phyloP scores from a whole-genome alignment of 108 stramenopile genomes.

The Stephanodiscus minutulus region DNA sequence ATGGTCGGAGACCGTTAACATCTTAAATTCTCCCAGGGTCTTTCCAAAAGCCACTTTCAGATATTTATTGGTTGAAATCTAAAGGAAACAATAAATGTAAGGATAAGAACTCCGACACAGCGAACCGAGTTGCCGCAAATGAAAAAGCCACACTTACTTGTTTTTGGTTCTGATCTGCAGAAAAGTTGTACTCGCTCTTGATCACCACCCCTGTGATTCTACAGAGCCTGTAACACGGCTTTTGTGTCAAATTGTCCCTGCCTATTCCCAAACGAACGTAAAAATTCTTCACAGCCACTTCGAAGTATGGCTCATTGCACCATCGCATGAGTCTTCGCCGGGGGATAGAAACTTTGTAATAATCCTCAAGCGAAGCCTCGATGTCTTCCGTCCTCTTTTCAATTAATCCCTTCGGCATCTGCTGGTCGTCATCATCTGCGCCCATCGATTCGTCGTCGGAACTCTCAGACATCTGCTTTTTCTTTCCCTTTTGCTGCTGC shows the following conservation, averaged over 20 bases:
- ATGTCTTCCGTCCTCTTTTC: slow-evolving; percentile 36
- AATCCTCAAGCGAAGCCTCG: slow-evolving; percentile 79
- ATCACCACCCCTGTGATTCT: slow-evolving; percentile 66
- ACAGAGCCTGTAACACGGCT: slow-evolving; percentile 81
- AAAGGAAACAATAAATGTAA: background rate
- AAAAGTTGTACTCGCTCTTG: slow-evolving; percentile 66
- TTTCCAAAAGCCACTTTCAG: slow-evolving; percentile 76
- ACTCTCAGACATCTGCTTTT: slow-evolving; percentile 35
- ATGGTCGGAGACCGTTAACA: slow-evolving; percentile 78
- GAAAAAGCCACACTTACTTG: slow-evolving; percentile 46
- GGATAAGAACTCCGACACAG: slow-evolving; percentile 2
- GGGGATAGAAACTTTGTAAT: slow-evolving; percentile 72
- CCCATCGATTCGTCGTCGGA: slow-evolving; percentile 55
- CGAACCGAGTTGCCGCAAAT: background rate
- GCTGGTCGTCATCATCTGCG: slow-evolving; percentile 35
- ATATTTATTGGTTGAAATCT: slow-evolving; percentile 74
- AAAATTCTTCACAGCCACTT: slow-evolving; percentile 71
- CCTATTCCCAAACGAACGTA: slow-evolving; percentile 83
- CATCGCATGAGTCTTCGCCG: slow-evolving; percentile 77
- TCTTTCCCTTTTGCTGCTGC: slow-evolving; percentile 63
- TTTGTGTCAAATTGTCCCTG: slow-evolving; percentile 72
- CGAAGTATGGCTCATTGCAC: slow-evolving; percentile 90
- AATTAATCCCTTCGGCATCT: slow-evolving; percentile 15
- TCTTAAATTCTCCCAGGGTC: slow-evolving; percentile 66
- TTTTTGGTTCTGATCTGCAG: slow-evolving; percentile 64